Conservation (phyloP, 148 eudicot species). For the Drosera capensis region DNA sequence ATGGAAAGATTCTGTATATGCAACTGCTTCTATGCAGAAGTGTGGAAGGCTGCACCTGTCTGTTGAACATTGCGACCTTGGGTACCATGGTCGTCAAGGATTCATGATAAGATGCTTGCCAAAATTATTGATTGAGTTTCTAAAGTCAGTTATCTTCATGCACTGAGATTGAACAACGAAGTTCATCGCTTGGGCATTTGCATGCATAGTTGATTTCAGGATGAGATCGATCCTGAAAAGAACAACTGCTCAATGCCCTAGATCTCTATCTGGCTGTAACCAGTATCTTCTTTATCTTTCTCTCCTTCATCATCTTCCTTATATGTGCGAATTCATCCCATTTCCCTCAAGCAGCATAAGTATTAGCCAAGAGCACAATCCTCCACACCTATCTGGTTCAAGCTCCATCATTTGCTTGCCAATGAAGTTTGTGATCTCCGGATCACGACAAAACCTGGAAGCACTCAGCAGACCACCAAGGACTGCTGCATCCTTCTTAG, state of each 20-base stretch:
- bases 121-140: too few species aligned
- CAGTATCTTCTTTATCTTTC: slow-evolving; percentile 31
- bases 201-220: neutral
- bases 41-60: too few species aligned
- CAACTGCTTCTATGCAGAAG: too few species aligned
- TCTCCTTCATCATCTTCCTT: slow-evolving; percentile 34
- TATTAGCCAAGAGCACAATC: slow-evolving; percentile 31
- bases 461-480: slow-evolving; percentile 41
- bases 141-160: too few species aligned
- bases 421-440: slow-evolving; percentile 14
- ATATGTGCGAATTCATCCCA: slow-evolving; percentile 35
- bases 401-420: slow-evolving; percentile 20
- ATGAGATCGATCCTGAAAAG: slow-evolving; percentile 20
- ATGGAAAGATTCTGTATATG: too few species aligned
- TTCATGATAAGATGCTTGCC: too few species aligned
- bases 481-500: slow-evolving; percentile 23
- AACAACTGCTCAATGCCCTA: slow-evolving; percentile 23
- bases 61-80: too few species aligned
- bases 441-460: slow-evolving; percentile 25
- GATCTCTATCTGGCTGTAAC: slow-evolving; percentile 33
- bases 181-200: neutral
- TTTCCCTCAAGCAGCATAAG: slow-evolving; percentile 29
- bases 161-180: too few species aligned
- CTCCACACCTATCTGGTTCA: slow-evolving; percentile 26
- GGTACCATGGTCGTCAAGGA: too few species aligned